phyloP scores from a whole-genome alignment of 2,329 filamentous ascomycete species.

The Phialemonium atrogriseum region DNA sequence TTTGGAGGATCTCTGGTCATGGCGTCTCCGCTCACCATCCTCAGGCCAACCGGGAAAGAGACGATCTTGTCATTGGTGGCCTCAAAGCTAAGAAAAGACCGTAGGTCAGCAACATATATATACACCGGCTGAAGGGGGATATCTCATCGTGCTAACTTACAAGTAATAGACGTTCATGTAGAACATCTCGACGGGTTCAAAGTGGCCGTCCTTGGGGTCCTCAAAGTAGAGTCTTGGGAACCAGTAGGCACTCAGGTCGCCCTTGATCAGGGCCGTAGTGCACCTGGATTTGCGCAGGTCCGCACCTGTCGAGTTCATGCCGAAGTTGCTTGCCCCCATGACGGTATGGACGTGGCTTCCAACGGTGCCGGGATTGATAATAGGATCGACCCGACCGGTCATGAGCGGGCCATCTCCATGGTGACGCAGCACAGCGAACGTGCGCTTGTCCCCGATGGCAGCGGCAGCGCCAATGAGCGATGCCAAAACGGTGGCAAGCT shows the following conservation, averaged over 20 bases:
- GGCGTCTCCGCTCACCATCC: conserved; percentile 62
- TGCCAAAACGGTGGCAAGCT: conserved; percentile 15
- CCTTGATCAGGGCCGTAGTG: conserved; percentile 60
- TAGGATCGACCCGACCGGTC: conserved; percentile 56
- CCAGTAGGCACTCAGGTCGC: conserved; percentile 72
- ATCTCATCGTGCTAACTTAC: conserved; percentile 33
- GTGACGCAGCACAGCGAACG: conserved; percentile 65
- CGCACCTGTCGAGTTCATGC: conserved; percentile 51
- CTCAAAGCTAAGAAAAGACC: conserved; percentile 41
- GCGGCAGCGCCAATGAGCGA: conserved; percentile 29
- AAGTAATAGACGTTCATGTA: conserved; percentile 76
- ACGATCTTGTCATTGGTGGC: conserved; percentile 55
- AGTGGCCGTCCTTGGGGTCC: conserved; percentile 51
- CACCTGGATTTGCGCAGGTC: conserved; percentile 54
- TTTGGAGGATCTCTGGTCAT: conserved; percentile 48
- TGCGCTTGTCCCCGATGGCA: conserved; percentile 34
- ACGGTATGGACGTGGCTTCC: conserved; percentile 62
- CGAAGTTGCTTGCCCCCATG: conserved; percentile 62
- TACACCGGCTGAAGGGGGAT: background rate
- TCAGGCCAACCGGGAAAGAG: conserved; percentile 62
- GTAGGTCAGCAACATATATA: conserved; percentile 14
- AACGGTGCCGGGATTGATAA: conserved; percentile 51
- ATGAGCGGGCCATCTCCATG: conserved; percentile 55
- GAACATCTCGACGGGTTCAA: conserved; percentile 59
- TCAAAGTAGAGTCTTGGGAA: conserved; percentile 62